These are phyloP conservation scores for Dipteronia dyeriana DNA, from an alignment of 345 rosid species.

Conservation along the genomic window DNA sequence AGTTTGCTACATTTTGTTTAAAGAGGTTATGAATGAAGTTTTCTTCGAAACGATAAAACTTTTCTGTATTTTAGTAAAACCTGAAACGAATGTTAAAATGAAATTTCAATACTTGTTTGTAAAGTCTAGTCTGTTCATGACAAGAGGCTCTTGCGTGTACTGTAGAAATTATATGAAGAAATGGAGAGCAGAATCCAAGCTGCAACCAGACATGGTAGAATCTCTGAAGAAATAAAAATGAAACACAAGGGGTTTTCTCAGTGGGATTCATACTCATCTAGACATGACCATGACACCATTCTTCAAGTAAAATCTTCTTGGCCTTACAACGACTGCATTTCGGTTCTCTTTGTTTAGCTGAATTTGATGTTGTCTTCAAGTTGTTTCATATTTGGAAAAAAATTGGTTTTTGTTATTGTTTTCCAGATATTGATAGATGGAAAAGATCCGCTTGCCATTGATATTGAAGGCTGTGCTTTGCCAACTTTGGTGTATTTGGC, in stretches of 20 bases:
- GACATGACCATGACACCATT: constrained; percentile 55
- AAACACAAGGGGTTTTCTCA: constrained; percentile 52
- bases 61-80: neutral
- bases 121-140: neutral
- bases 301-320: constrained; percentile 45
- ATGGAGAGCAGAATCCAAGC: constrained; percentile 51
- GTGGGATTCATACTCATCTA: constrained; percentile 53
- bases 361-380: neutral
- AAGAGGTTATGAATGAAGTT: neutral
- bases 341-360: neutral
- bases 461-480: constrained; percentile 32
- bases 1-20: neutral
- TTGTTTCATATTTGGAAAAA: neutral
- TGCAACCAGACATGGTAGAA: constrained; percentile 30
- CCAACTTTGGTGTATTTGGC: constrained; percentile 75
- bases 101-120: constrained; percentile 5
- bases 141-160: neutral
- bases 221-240: constrained; percentile 41
- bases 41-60: neutral
- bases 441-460: constrained; percentile 36
- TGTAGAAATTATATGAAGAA: constrained; percentile 48
- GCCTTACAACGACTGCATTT: neutral
- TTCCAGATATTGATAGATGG: constrained; percentile 60
- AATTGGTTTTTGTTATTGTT: neutral
- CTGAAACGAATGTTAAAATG: no score